Conservation (phyloP, 345 rosid genomes). For the Fremontodendron californicum region DNA sequence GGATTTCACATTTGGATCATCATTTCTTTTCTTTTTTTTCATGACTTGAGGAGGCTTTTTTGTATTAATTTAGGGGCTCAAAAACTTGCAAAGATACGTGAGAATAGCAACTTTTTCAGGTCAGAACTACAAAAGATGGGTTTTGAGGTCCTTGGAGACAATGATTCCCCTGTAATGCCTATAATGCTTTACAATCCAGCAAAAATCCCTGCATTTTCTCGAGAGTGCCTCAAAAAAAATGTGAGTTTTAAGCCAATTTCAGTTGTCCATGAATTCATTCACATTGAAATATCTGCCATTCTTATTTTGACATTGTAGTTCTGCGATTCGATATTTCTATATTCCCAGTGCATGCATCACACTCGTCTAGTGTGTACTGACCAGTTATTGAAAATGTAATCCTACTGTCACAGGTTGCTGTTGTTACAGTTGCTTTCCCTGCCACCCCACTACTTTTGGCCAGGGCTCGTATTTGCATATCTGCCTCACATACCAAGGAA, state of each 20-base stretch:
- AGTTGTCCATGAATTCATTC: background rate
- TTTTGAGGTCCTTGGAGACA: slow-evolving; percentile 94
- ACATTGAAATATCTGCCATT: background rate
- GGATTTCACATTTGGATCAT: background rate
- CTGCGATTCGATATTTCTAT: background rate
- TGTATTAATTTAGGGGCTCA: slow-evolving; percentile 58
- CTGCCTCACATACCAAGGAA: slow-evolving; percentile 58
- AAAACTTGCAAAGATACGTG: slow-evolving; percentile 83
- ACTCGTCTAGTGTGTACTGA: background rate
- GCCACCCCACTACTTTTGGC: slow-evolving; percentile 62
- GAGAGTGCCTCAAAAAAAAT: slow-evolving; percentile 76
- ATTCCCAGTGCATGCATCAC: background rate
- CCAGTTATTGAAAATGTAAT: background rate
- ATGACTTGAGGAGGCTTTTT: background rate
- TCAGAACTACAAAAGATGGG: slow-evolving; percentile 94
- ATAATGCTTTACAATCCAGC: slow-evolving; percentile 98
- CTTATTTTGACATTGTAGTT: background rate
- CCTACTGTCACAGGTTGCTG: slow-evolving; percentile 38
- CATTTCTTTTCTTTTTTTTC: background rate
- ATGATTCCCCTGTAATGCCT: slow-evolving; percentile 98
- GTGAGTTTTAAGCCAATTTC: slow-evolving; percentile 28
- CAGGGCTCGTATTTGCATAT: slow-evolving; percentile 68
- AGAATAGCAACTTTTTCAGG: slow-evolving; percentile 90
- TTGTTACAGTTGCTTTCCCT: slow-evolving; percentile 49
- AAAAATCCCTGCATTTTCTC: slow-evolving; percentile 92